Evolutionary conservation across 2,329 filamentous ascomycete species (phyloP), one percentile per base, ranked within the genome.

Genomic region (Scedosporium apiospermum): DNA sequence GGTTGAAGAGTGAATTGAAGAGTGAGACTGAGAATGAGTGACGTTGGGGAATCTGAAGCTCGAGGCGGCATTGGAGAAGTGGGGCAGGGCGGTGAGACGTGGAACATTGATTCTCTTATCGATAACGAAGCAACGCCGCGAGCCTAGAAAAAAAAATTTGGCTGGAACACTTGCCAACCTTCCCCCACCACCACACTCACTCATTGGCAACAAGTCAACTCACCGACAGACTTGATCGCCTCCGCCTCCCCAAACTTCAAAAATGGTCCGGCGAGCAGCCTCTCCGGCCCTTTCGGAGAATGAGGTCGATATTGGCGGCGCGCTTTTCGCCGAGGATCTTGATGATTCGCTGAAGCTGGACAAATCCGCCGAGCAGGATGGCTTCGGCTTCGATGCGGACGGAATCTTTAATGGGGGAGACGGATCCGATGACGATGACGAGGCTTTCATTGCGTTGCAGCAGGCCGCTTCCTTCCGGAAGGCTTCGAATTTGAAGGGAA

Each of bases 381-480:
- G 75, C 44, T 74, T 77, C 59, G 80, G 82, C 60, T 77, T 87
- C 59, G 83, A 88, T 66, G 80, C 83, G 49, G 82, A 82, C 61
- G 82, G 83, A 60, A 81, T 91, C 57, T 75, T 91, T 58, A 83
- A 88, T 63, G 78, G 65, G n/a, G 68, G 67, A 73, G 67, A 67
- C 1, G 79, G 72, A n/a, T 76, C 77, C 49, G 75, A 76, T n/a
- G 88, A 88, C 58, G 87, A 80, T 18, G 92, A 99, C 71, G 93
- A 89, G 71, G 89, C 89, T 0, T 98, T 97, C 71, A 99, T 99
- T 74, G 91, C 93, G 9, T 84, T 90, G 44, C 85, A 89, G 69
- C 92, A 96, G 73, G 88, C 90, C 3, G 91, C 91, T 16, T 91
- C 90, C 4, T 97, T 97, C 72, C 82, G 93, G 65, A 98, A 97